Evolutionary conservation across 352 stramenopile genomes (phyloP).

Genomic region (Saprolegnia diclina): DNA sequence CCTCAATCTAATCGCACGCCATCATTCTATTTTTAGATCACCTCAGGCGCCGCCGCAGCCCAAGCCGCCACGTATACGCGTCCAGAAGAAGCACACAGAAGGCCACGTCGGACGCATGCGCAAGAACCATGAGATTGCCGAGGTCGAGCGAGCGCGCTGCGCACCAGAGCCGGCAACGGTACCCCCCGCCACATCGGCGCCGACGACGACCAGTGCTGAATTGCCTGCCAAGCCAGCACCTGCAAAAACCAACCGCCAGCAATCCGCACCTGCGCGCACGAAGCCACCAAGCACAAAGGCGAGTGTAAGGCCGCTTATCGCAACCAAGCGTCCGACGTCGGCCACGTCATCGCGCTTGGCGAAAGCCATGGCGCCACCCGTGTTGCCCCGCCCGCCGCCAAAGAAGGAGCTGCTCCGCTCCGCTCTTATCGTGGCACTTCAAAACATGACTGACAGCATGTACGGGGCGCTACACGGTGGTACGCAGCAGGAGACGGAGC

Average conservation of each 20-base stretch:
- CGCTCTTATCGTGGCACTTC: background rate
- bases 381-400: background rate
- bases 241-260: background rate
- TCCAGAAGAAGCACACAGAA: background rate
- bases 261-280: background rate
- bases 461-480: background rate
- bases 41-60: too few species aligned
- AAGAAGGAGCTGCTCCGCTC: background rate
- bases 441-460: constrained; percentile 10
- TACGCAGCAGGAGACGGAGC: background rate
- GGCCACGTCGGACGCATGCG: background rate
- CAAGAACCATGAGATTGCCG: background rate
- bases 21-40: background rate
- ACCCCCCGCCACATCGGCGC: too few species aligned
- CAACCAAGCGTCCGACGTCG: background rate
- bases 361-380: too few species aligned
- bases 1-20: background rate
- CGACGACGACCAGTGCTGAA: background rate
- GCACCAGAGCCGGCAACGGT: background rate
- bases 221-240: background rate
- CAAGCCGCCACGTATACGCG: background rate
- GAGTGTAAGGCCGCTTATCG: background rate
- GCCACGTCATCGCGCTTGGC: background rate
- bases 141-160: background rate
- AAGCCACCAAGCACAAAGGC: background rate